These are phyloP conservation scores for Mucor plumbeus DNA, from an alignment of 371 early-diverging fungal genomes.

Conservation along the genomic window DNA sequence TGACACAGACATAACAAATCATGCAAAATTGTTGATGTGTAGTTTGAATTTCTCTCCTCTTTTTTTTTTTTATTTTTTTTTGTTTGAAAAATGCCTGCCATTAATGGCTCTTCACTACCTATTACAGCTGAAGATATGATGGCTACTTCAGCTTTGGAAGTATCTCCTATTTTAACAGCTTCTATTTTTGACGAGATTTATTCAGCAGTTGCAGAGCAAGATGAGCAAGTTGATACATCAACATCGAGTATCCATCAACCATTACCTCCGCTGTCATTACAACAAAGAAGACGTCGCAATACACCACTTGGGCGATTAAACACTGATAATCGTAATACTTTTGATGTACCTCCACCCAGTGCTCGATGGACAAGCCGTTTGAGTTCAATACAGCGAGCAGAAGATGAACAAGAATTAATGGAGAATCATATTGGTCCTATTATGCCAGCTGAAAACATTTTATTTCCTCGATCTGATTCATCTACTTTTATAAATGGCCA, in stretches of 20 bases:
- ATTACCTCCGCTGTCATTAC: background rate
- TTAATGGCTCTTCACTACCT: background rate
- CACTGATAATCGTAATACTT: background rate
- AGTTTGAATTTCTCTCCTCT: background rate
- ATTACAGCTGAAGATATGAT: conserved; percentile 21
- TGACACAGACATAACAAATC: background rate
- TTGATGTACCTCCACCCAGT: conserved; percentile 5
- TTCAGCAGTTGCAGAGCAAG: background rate
- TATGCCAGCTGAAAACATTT: background rate
- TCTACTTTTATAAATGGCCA: conserved; percentile 8
- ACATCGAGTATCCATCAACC: background rate
- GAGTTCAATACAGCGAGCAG: background rate
- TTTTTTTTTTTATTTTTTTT: background rate
- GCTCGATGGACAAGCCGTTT: conserved; percentile 18
- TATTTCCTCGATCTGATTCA: background rate
- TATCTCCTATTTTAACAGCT: conserved; percentile 14
- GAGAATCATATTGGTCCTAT: conserved; percentile 13
- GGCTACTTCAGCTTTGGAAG: conserved; percentile 16
- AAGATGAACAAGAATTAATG: background rate
- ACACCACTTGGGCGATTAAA: background rate
- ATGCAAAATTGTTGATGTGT: background rate
- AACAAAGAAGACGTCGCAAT: background rate
- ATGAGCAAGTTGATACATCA: background rate
- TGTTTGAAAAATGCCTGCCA: background rate
- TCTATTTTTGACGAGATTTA: conserved; percentile 17